Base-by-base conservation (phyloP, 306 rosid genomes). In the Neltuma alba region DNA sequence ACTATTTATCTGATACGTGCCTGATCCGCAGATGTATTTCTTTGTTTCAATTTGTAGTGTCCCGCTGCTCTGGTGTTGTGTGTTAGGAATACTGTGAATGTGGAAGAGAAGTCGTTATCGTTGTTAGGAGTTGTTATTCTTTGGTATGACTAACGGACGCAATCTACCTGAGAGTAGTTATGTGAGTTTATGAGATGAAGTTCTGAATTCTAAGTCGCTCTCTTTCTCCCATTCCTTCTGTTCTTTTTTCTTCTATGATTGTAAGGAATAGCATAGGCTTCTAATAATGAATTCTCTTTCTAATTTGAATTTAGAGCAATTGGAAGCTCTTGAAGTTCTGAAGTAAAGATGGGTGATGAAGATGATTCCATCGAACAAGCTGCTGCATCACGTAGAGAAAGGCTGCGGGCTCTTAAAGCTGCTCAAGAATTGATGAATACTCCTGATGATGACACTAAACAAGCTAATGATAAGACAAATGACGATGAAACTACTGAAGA, bases 321-420 rank as follows among this genome's bases (percentile, higher is more conserved):
- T 69, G 23, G 74, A 27, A 42, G 74, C 21, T 69, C 50, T 42
- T 41, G 57, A 69, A 42, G 55, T 42, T 69, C 28, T 42, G 55
- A 42, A 69, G 74, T 20, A 25, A 79, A 48, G 73, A 91, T 93
- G 97, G 83, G 82, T 63, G 12, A 41, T 23, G 96, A 91, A 83
- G 96, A 90, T 0, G 92, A 86, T 16, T 87, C 97, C 33, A 61
- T 91, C 42, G 96, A 92, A 42, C 88, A 87, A 89, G 88, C 86
- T 36, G 95, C 78, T n/a, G 86, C 92, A 4, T 86, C 89, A 0
- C 98, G 99, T 54, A 86, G 87, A 27, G 99, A 95, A 81, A 91
- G 96, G 82, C 85, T 93, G 9, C 88, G 67, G 47, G 92, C 99
- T 25, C 92, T 93, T 7, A 90, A 88, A 82, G 89, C 94, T 23